These are phyloP conservation scores for Trametes cubensis DNA, from an alignment of 768 basidiomycete species.

Conservation along the genomic window DNA sequence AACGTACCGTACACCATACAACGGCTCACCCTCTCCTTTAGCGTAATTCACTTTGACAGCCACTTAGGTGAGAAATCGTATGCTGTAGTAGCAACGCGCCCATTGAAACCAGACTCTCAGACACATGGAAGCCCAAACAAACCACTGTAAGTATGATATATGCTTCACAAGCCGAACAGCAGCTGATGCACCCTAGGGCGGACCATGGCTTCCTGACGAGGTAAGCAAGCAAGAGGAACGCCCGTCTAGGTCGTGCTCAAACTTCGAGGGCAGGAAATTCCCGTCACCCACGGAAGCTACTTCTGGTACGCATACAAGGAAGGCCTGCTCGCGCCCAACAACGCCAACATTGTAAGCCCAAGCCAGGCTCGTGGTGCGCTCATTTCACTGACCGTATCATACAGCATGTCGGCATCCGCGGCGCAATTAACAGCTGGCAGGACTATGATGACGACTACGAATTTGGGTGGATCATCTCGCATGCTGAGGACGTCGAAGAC, in stretches of 20 bases:
- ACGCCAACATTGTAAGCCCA: conserved; percentile 35
- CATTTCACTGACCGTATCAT: neutral
- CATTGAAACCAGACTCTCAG: neutral
- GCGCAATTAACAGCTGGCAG: conserved; percentile 31
- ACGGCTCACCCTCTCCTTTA: neutral
- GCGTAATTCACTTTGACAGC: conserved; percentile 40
- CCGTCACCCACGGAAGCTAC: conserved; percentile 38
- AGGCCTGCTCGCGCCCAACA: conserved; percentile 36
- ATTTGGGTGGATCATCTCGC: conserved; percentile 37
- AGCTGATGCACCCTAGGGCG: conserved; percentile 9
- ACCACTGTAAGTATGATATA: conserved; percentile 2
- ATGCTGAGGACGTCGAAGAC: conserved; percentile 39
- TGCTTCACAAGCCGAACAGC: neutral
- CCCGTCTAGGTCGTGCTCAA: neutral
- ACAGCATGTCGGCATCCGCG: conserved; percentile 38
- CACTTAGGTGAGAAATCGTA: conserved; percentile 30
- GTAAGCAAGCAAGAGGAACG: neutral
- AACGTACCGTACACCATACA: neutral
- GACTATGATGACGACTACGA: conserved; percentile 37
- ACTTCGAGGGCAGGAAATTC: conserved; percentile 25
- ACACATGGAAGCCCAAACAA: conserved; percentile 29
- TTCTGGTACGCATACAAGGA: conserved; percentile 39
- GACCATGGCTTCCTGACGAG: conserved; percentile 36
- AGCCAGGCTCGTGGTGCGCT: neutral
- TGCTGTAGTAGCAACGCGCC: too few relatives aligned